Conservation (phyloP, 2,329 filamentous ascomycete species). For the Pyrenochaeta sp. region DNA sequence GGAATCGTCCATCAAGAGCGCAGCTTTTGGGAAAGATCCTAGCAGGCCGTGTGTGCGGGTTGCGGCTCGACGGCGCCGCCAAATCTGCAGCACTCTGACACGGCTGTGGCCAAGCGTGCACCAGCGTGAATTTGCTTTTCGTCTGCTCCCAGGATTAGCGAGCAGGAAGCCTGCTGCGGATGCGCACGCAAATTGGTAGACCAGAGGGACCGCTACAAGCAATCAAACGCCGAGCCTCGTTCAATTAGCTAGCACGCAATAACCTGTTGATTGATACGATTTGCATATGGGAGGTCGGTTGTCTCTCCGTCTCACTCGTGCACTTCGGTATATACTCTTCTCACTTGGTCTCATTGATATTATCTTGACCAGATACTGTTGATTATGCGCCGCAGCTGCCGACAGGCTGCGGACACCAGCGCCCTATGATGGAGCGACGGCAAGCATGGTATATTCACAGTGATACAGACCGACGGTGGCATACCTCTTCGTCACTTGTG, state of each 20-base stretch:
- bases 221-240: slow-evolving; percentile 11
- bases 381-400: slow-evolving; percentile 16
- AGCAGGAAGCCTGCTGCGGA: slow-evolving; percentile 10
- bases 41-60: slow-evolving; percentile 22
- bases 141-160: slow-evolving; percentile 18
- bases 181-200: slow-evolving; percentile 12
- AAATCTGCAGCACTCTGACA: slow-evolving; percentile 20
- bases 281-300: slow-evolving; percentile 19
- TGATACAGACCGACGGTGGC: slow-evolving; percentile 8
- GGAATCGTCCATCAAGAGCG: slow-evolving; percentile 28
- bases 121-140: slow-evolving; percentile 18
- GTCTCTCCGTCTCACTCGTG: slow-evolving; percentile 21
- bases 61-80: slow-evolving; percentile 30
- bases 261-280: slow-evolving; percentile 33
- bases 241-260: slow-evolving; percentile 25
- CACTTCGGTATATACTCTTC: neutral
- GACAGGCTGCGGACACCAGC: slow-evolving; percentile 25
- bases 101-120: slow-evolving; percentile 12
- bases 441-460: slow-evolving; percentile 23
- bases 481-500: slow-evolving; percentile 9
- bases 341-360: slow-evolving; percentile 7
- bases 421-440: slow-evolving; percentile 18
- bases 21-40: slow-evolving; percentile 37
- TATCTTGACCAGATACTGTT: slow-evolving; percentile 10
- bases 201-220: neutral